Evolutionary conservation across 352 stramenopile species (phyloP), one percentile per base, ranked within the genome.

Genomic region (Globisporangium middletonii): DNA sequence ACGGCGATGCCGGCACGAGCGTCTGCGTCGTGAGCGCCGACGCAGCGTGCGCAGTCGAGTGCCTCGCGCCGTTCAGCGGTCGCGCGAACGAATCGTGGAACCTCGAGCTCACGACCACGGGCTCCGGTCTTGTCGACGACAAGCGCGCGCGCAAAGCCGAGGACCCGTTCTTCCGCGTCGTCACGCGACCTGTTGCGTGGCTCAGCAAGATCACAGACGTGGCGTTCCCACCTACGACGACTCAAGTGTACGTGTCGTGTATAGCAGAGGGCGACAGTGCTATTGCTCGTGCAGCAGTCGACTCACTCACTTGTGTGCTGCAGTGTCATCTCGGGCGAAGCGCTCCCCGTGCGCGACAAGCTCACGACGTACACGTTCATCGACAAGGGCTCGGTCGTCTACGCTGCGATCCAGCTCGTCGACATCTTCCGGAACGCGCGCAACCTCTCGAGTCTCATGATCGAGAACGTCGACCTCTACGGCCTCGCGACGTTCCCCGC

Each of bases 391-490:
- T 54, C 63, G 12, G 44, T 56, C 6, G 54, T 76, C n/a, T 63
- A 56, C 42, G 49, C 72, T 8, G 52, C 59, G 13, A 49, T 74
- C 13, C 49, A 43, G 3, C 27, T 48, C 30, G 46, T 53, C 33
- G 57, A 62, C 2, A 50, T 63, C 46, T 71, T 76, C 18, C 27
- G 23, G 23, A 72, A 71, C 16, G 71, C 68, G 16, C 63, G 45
- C 2, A 58, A 67, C n/a, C 56, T 66, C 19, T 69, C 65, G 50
- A 65, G 57, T 4, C 47, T 79, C 18, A 66, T 73, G 46, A 43
- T 79, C 19, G 71, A 79, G 51, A 79, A 79, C 60, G 18, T 79
- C 55, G 66, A 76, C 42, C 53, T 79, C 15, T 61, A 63, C 30
- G 37, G 41, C 7, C 65, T 79, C 46, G 13, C 46, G 27, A 61